Evolutionary conservation across 169 alveolate genomes (phyloP).

Genomic region (Plasmodium ovale): DNA sequence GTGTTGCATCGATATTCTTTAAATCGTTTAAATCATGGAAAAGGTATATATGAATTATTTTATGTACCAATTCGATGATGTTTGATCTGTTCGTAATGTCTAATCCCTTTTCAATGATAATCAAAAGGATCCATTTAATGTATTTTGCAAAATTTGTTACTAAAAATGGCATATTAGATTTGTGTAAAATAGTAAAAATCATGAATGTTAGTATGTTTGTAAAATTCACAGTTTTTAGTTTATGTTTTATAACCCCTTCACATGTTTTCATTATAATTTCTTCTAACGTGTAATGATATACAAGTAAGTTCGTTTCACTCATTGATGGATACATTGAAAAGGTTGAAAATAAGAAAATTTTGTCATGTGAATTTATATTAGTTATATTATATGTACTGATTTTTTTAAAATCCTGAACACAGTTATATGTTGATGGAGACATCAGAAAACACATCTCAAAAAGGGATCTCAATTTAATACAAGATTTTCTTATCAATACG

Average conservation of each 20-base stretch:
- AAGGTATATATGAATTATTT: conserved; percentile 51
- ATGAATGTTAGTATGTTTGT: conserved; percentile 78
- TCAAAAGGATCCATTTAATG: conserved; percentile 80
- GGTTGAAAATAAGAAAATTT: conserved; percentile 67
- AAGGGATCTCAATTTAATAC: conserved; percentile 74
- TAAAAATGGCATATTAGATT: conserved; percentile 78
- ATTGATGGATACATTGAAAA: conserved; percentile 81
- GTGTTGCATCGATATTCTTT: neutral
- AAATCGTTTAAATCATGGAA: conserved; percentile 43
- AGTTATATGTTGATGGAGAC: conserved; percentile 75
- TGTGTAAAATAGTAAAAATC: conserved; percentile 79
- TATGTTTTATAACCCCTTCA: conserved; percentile 78
- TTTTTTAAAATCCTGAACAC: conserved; percentile 77
- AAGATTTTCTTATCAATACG: conserved; percentile 50
- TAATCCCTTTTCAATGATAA: conserved; percentile 81
- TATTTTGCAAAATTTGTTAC: conserved; percentile 76
- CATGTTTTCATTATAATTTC: conserved; percentile 79
- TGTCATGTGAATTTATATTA: conserved; percentile 80
- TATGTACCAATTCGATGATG: conserved; percentile 26
- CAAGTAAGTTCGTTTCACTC: conserved; percentile 77
- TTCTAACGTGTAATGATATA: conserved; percentile 81
- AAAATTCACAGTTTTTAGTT: conserved; percentile 72
- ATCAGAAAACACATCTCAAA: conserved; percentile 80
- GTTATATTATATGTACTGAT: conserved; percentile 63
- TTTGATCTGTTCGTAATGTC: conserved; percentile 47